phyloP scores from a whole-genome alignment of 495 filamentous ascomycete species.

The Penicillium maclennaniae region DNA sequence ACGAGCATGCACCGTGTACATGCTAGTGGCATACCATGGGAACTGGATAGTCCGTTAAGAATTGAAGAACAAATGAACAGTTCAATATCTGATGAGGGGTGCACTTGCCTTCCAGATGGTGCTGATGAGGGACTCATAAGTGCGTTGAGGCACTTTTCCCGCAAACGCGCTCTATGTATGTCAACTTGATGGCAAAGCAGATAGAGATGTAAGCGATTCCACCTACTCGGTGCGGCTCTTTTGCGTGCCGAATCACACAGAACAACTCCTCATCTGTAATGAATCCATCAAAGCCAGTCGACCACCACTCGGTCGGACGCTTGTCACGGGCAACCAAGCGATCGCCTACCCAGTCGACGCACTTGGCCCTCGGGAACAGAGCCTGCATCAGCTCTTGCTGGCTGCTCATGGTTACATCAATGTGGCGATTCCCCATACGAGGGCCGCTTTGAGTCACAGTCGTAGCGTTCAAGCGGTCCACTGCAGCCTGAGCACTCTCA shows the following conservation, averaged over 20 bases:
- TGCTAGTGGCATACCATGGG: slow-evolving; percentile 62
- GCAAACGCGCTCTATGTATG: slow-evolving; percentile 57
- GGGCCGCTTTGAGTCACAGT: slow-evolving; percentile 46
- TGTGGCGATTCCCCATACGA: slow-evolving; percentile 60
- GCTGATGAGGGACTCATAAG: slow-evolving; percentile 72
- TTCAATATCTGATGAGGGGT: not conserved
- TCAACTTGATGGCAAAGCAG: slow-evolving; percentile 9
- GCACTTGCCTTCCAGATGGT: slow-evolving; percentile 63
- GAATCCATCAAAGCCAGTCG: slow-evolving; percentile 66
- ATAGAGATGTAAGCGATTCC: not conserved
- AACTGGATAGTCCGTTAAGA: slow-evolving; percentile 36
- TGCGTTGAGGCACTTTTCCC: slow-evolving; percentile 62
- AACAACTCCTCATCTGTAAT: slow-evolving; percentile 68
- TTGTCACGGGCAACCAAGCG: slow-evolving; percentile 32
- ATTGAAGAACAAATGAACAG: not conserved
- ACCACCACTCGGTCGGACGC: slow-evolving; percentile 46
- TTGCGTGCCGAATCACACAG: slow-evolving; percentile 61
- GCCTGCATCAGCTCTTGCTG: slow-evolving; percentile 61
- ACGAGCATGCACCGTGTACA: slow-evolving; percentile 63
- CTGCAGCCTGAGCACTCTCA: slow-evolving; percentile 50
- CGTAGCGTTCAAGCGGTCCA: slow-evolving; percentile 30
- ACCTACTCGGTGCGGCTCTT: slow-evolving; percentile 64
- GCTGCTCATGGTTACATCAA: slow-evolving; percentile 58
- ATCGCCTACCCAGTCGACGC: slow-evolving; percentile 54
- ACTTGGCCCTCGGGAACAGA: slow-evolving; percentile 64